These are phyloP conservation scores for Suhomyces sp. DNA, from an alignment of 805 yeast species.

Conservation along the genomic window DNA sequence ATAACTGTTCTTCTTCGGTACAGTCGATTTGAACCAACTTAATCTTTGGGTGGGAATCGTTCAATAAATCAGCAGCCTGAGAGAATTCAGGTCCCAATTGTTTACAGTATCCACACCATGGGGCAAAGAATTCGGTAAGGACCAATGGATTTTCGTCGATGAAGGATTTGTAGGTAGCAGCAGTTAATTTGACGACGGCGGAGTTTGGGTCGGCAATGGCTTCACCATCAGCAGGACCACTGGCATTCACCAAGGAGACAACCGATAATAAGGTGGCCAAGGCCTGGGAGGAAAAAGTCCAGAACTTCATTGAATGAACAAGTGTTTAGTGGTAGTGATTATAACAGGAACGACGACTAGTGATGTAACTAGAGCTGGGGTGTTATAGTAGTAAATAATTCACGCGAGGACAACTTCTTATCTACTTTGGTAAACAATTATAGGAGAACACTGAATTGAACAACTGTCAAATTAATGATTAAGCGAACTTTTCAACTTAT, in stretches of 20 bases:
- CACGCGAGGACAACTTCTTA: too few relatives aligned
- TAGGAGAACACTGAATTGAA: too few relatives aligned
- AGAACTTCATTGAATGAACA: slow-evolving; percentile 48
- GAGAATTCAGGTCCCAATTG: slow-evolving; percentile 77
- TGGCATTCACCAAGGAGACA: slow-evolving; percentile 31
- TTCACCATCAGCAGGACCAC: slow-evolving; percentile 47
- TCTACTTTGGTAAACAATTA: too few relatives aligned
- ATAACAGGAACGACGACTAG: too few relatives aligned
- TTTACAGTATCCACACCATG: slow-evolving; percentile 99
- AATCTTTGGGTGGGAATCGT: slow-evolving; percentile 52
- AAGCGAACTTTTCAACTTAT: too few relatives aligned
- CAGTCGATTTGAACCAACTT: slow-evolving; percentile 84
- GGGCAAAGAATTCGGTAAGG: slow-evolving; percentile 85
- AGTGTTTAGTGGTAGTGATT: too few relatives aligned
- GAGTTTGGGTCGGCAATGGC: slow-evolving; percentile 81
- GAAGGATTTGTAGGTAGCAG: slow-evolving; percentile 64
- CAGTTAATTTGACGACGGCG: slow-evolving; percentile 78
- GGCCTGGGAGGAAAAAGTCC: slow-evolving; percentile 37
- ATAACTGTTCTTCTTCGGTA: slow-evolving; percentile 71
- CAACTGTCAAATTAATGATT: too few relatives aligned
- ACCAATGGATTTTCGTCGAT: slow-evolving; percentile 73
- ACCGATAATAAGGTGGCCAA: slow-evolving; percentile 39
- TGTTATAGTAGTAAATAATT: too few relatives aligned
- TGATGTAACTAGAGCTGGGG: too few relatives aligned
- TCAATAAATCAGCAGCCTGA: slow-evolving; percentile 66